Percentiles rank a stretch among this genome's conserved stretches.
These are phyloP conservation scores for Blastobotrys terrestris DNA, from an alignment of 805 yeast species.

Conservation along the genomic window DNA sequence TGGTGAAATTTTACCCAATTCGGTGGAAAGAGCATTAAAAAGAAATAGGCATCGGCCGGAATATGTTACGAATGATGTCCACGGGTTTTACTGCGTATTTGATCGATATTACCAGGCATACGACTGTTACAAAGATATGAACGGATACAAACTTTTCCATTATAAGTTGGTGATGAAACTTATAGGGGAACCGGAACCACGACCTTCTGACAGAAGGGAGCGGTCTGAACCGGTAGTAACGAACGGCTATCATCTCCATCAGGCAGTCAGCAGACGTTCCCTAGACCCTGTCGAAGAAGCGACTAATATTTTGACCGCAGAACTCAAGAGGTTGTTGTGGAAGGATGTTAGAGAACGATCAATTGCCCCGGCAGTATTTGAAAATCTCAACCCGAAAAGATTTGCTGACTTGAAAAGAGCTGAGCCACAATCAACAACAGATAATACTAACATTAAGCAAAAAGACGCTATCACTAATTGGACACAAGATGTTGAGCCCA, in stretches of 20 bases:
- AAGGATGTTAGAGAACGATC: conserved; percentile 71
- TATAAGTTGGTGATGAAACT: conserved; percentile 54
- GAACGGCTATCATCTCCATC: too few species aligned
- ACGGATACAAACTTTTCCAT: conserved; percentile 46
- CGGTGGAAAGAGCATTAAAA: conserved; percentile 51
- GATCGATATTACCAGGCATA: conserved; percentile 52
- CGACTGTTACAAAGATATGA: conserved; percentile 52
- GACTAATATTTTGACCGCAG: conserved; percentile 49
- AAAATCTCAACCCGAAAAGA: conserved; percentile 46
- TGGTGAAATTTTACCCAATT: conserved; percentile 45
- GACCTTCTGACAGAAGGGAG: neutral
- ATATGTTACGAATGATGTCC: conserved; percentile 40
- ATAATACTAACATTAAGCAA: neutral
- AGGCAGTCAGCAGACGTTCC: conserved; percentile 23
- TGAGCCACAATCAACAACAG: neutral
- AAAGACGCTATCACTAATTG: neutral
- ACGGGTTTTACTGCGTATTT: conserved; percentile 66
- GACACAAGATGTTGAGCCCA: neutral
- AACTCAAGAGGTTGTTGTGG: conserved; percentile 53
- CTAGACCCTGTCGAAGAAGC: conserved; percentile 52
- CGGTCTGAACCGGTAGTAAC: neutral
- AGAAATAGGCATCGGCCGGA: conserved; percentile 27
- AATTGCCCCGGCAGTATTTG: conserved; percentile 62
- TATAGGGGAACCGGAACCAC: neutral
- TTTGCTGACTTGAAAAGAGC: conserved; percentile 10